A percentile compares a stretch with the other conserved stretches of the same genome.
Conservation (phyloP, 2,329 filamentous ascomycete species). For the Graphilbum ipis-grandicollis region DNA sequence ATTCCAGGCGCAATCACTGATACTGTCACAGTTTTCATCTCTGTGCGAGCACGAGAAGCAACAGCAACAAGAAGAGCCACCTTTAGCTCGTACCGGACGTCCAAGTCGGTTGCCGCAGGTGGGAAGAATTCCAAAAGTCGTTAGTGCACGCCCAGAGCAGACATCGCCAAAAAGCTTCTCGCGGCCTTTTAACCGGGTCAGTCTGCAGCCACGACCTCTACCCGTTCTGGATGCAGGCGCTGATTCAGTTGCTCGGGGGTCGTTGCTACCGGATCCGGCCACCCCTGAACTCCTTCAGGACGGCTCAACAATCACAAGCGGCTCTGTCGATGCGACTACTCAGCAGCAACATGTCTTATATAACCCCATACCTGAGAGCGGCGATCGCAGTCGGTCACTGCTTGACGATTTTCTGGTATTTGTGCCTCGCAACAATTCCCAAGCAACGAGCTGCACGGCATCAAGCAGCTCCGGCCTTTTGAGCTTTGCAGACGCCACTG, state of each 20-base stretch:
- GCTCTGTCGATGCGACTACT: slow-evolving; percentile 14
- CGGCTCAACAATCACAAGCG: slow-evolving; percentile 17
- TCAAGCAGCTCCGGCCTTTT: slow-evolving; percentile 51
- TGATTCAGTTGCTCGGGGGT: slow-evolving; percentile 33
- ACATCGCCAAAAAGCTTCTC: slow-evolving; percentile 70
- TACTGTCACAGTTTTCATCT: too few species aligned
- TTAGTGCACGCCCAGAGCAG: slow-evolving; percentile 49
- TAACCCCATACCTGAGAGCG: slow-evolving; percentile 3
- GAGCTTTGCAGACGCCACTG: slow-evolving; percentile 45
- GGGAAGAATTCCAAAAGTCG: slow-evolving; percentile 70
- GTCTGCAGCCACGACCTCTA: slow-evolving; percentile 23
- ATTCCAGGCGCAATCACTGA: too few species aligned
- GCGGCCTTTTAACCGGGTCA: slow-evolving; percentile 52
- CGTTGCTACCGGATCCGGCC: slow-evolving; percentile 23
- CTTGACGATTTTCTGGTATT: slow-evolving; percentile 57
- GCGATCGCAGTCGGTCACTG: slow-evolving; percentile 12
- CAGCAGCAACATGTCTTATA: slow-evolving; percentile 12
- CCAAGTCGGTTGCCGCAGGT: slow-evolving; percentile 61
- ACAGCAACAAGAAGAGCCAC: neutral
- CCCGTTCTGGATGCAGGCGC: slow-evolving; percentile 13
- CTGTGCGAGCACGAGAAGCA: too few species aligned
- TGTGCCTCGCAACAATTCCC: slow-evolving; percentile 54
- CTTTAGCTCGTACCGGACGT: slow-evolving; percentile 10
- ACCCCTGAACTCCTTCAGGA: slow-evolving; percentile 22
- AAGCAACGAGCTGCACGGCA: slow-evolving; percentile 34